Base-by-base conservation (phyloP, 768 basidiomycete genomes). In the Artomyces pyxidatus region DNA sequence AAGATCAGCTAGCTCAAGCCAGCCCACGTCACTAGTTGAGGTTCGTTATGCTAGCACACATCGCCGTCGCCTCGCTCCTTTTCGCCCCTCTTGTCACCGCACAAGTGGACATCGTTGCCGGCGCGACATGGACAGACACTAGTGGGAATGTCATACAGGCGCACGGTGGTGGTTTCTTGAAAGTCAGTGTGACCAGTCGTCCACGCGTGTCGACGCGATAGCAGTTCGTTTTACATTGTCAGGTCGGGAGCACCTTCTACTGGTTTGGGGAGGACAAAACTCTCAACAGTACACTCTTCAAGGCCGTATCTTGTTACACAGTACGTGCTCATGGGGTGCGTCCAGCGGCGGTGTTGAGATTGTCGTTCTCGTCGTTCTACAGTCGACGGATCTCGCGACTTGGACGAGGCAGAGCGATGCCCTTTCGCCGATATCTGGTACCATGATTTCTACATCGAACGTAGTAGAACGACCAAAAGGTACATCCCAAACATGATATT, bases 241-340 rank as follows among this genome's bases (percentile, higher is more conserved):
- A 78, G 76, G 75, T 78, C 49, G 74, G 68, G 22, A 71, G 72
- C 10, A 76, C 73, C 1, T 80, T 67, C 60, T 80, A 81, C 58
- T 81, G 79, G 80, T 70, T 72, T 47, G 80, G 80, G 10, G 80
- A 81, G 63, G 80, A 83, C 66, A 83, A 83, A 57, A 61, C 74
- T 4, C 68, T 68, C 54, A 78, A 81, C 56, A 76, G 74, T 48
- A 73, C 65, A 1, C 58, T 75, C 7, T 83, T 81, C 64, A 68
- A 69, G 26, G 77, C 79, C 0, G 79, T 80, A n/a, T 73, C 76
- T 4, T 80, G 77, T 61, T 79, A 78, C 59, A 67, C 70, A 42
- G 78, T 78, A 39, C 51, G 62, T 54, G 17, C 16, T 3, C 40
- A 27, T 37, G 28, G 14, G 25, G 8, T 12, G 32, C n/a, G 27